Evolutionary conservation across 2,329 filamentous ascomycete species (phyloP).

Genomic region (Penicillium sp.): DNA sequence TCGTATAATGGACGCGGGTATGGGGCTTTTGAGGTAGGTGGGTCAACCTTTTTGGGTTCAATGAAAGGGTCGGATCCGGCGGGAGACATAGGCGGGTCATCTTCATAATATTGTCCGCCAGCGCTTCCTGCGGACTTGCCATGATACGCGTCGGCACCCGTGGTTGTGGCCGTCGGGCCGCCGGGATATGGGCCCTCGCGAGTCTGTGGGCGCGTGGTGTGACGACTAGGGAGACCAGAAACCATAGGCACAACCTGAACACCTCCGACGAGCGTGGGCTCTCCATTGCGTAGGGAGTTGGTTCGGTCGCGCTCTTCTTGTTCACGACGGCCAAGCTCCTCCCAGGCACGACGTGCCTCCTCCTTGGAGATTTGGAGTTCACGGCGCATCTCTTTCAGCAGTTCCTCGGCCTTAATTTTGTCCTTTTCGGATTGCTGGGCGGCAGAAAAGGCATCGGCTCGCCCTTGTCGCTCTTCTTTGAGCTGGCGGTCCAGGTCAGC

Average conservation of each 20-base stretch:
- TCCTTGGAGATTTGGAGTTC: slow-evolving; percentile 94
- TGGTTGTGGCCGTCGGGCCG: slow-evolving; percentile 33
- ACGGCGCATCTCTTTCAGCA: slow-evolving; percentile 85
- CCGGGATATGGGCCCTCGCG: slow-evolving; percentile 47
- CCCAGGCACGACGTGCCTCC: slow-evolving; percentile 92
- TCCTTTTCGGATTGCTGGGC: slow-evolving; percentile 68
- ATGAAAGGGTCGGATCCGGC: slow-evolving; percentile 64
- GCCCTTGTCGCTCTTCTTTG: slow-evolving; percentile 69
- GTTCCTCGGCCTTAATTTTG: slow-evolving; percentile 68
- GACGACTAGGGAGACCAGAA: slow-evolving; percentile 62
- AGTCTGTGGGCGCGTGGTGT: slow-evolving; percentile 46
- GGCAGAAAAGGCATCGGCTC: slow-evolving; percentile 65
- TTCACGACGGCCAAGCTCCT: slow-evolving; percentile 89
- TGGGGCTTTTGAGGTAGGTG: slow-evolving; percentile 32
- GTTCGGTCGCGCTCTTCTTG: slow-evolving; percentile 90
- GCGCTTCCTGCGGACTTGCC: slow-evolving; percentile 27
- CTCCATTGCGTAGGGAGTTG: slow-evolving; percentile 78
- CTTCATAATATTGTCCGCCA: slow-evolving; percentile 54
- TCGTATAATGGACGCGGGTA: slow-evolving; percentile 40
- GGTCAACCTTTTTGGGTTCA: slow-evolving; percentile 41
- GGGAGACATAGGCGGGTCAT: slow-evolving; percentile 49
- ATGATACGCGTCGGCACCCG: slow-evolving; percentile 30
- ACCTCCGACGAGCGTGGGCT: slow-evolving; percentile 84
- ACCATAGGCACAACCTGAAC: slow-evolving; percentile 95
- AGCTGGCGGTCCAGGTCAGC: slow-evolving; percentile 75